A percentile compares a stretch with the other conserved stretches of the same genome.
Conservation (phyloP, 2,329 filamentous ascomycete species). For the Laburnicola sp. region DNA sequence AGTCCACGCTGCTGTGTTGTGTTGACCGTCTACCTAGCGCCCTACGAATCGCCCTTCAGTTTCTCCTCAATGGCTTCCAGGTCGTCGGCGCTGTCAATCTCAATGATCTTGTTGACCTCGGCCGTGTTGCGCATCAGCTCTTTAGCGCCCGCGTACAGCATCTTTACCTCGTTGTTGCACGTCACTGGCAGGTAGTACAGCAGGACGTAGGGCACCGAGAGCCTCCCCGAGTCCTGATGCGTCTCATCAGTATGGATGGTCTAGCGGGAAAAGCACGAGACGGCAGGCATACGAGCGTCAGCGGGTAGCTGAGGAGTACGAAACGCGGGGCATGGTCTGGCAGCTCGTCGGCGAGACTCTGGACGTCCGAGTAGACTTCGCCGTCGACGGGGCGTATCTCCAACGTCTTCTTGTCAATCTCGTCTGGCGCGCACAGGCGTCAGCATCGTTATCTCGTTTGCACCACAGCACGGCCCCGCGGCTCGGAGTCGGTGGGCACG, state of each 20-base stretch:
- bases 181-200: constrained; percentile 93
- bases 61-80: constrained; percentile 77
- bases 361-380: constrained; percentile 78
- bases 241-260: constrained; percentile 11
- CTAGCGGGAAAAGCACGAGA: constrained; percentile 14
- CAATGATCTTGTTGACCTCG: constrained; percentile 85
- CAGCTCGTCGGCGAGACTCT: constrained; percentile 82
- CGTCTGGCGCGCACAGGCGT: constrained; percentile 59
- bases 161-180: constrained; percentile 81
- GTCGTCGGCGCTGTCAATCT: constrained; percentile 80
- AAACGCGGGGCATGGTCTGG: constrained; percentile 91
- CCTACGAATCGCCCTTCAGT: constrained; percentile 47
- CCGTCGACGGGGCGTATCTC: constrained; percentile 86
- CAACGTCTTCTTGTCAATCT: constrained; percentile 86
- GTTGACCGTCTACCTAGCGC: background rate
- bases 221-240: constrained; percentile 72
- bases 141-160: constrained; percentile 95
- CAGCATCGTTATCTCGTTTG: constrained; percentile 26
- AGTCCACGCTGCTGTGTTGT: background rate
- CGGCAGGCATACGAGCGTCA: constrained; percentile 69
- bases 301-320: constrained; percentile 84
- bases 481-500: background rate
- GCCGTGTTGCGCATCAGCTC: constrained; percentile 93
- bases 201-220: constrained; percentile 90
- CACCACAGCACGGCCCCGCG: background rate